phyloP scores from a whole-genome alignment of 257 asterid genomes.

The Forsythia suspensa region DNA sequence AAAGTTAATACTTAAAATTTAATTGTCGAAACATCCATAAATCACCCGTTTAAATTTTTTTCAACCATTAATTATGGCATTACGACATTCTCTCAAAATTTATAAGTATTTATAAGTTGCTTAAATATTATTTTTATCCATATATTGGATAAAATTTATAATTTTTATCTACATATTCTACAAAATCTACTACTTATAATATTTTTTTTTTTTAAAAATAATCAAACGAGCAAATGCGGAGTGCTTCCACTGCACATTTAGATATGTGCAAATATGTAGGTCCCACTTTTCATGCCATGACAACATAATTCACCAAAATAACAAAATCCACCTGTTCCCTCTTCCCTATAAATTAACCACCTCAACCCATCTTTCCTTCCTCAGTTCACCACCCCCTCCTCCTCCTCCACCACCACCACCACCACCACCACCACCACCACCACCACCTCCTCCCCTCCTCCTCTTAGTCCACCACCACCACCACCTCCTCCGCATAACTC shows the following conservation, averaged over 20 bases:
- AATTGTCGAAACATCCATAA: not conserved
- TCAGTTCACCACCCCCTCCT: not conserved
- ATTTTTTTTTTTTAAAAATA: too few relatives aligned
- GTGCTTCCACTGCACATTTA: not conserved
- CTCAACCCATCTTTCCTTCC: not conserved
- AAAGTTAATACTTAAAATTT: not conserved
- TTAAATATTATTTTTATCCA: too few relatives aligned
- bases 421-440: not conserved
- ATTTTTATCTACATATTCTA: too few relatives aligned
- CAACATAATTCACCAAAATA: slow-evolving; percentile 33
- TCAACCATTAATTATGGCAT: not conserved
- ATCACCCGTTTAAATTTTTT: too few relatives aligned
- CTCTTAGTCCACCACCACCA: not conserved
- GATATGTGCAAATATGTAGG: slow-evolving; percentile 13
- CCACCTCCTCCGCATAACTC: not conserved
- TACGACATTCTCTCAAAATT: not conserved
- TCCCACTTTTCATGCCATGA: slow-evolving; percentile 34
- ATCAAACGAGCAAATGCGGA: not conserved
- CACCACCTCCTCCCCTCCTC: not conserved
- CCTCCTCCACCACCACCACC: not conserved
- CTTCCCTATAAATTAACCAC: slow-evolving; percentile 26
- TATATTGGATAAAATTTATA: too few relatives aligned
- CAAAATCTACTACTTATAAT: too few relatives aligned
- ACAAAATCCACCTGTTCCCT: not conserved
- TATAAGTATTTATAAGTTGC: too few relatives aligned